Base-by-base conservation (phyloP, 1,139 yeast species). In the Groenewaldozyma sp. region DNA sequence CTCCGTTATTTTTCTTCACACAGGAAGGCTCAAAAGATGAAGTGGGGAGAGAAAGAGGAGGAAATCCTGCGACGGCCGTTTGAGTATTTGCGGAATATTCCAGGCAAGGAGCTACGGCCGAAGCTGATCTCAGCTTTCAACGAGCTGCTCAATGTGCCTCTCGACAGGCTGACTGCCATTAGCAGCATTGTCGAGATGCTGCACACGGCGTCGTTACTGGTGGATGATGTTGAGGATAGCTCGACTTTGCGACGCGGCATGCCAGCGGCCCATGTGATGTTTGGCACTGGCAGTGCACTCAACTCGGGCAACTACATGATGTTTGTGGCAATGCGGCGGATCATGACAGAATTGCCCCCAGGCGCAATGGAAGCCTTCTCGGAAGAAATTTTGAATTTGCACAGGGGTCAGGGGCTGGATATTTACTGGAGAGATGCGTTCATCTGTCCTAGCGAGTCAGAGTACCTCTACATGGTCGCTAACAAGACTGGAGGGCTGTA, bases 401-500 rank as follows among this genome's bases (percentile, higher is more conserved):
- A 87, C 56, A 69, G 82, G 36, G 96, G 96, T 2, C 97, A 87
- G 63, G 94, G 95, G 0, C 63, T 81, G 43, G 97, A 87, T 51
- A 70, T 87, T 18, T 80, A 78, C 58, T 87, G 96, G 95, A 67
- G 96, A 46, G 95, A 87, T 46, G 63, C 68, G 16, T 52, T 71
- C 21, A 59, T 60, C 1, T 68, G 86, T 32, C 96, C 96, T 0
- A 62, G 68, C 1, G 82, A 81, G 45, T 66, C 66, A 4, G 81
- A 83, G 51, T 87, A 88, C 55, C 59, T 78, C 31, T 68, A 69
- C 35, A 88, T 88, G 96, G 94, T 82, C 14, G 74, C 74, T 70
- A 77, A 84, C 55, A 87, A 87, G 55, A 87, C 96, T 0, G 95
- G 95, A 1, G 95, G 96, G 0, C 63, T 87, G 26, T 82, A 86